Base-by-base conservation (phyloP, 2,329 filamentous ascomycete genomes). In the Exophiala sideris region DNA sequence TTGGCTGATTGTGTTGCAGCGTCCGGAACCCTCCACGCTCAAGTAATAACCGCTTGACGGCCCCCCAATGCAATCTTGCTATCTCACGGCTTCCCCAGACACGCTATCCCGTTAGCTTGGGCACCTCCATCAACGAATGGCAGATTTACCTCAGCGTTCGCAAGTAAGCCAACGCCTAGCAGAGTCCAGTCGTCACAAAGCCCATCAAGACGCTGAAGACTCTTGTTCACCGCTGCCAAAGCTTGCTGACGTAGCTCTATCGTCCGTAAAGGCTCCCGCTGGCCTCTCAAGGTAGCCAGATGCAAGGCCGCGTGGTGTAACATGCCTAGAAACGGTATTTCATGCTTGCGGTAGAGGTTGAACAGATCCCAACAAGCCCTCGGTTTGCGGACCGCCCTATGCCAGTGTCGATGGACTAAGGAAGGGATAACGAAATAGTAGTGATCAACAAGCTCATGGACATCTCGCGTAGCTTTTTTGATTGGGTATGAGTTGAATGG, bases 401-500 rank as follows among this genome's bases (percentile, higher is more conserved):
- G 14, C 54, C 54, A 56, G 39, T 56, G 44, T 16, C 38, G 41
- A 34, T 56, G 49, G 20, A 52, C 49, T 11, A 56, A 48, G 9
- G 54, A 56, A 9, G 54, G 54, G 11, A 56, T 57, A 12, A 57
- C 49, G 36, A 57, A 57, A 33, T 48, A 53, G 40, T 48, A 57
- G 33, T 57, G 54, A 42, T 57, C 54, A n/a, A 56, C 54, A n/a
- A 56, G 40, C 36, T 52, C 54, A 38, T 56, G 54, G 12, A 56
- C 49, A 45, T 56, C 49, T 18, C 48, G 42, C 9, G 54, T 56
- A 5, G 54, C 54, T 21, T 10, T 33, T 21, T 10, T 33, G 24
- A 56, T 18, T 8, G 54, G 54, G 36, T 56, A 56, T 0, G 54
- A 56, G 24, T 45, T 45, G 32, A 56, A 56, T 5, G 54, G 54